A percentile compares a stretch with the other conserved stretches of the same genome.
phyloP scores from a whole-genome alignment of 129 eudicot species.

The Glebionis coronaria region DNA sequence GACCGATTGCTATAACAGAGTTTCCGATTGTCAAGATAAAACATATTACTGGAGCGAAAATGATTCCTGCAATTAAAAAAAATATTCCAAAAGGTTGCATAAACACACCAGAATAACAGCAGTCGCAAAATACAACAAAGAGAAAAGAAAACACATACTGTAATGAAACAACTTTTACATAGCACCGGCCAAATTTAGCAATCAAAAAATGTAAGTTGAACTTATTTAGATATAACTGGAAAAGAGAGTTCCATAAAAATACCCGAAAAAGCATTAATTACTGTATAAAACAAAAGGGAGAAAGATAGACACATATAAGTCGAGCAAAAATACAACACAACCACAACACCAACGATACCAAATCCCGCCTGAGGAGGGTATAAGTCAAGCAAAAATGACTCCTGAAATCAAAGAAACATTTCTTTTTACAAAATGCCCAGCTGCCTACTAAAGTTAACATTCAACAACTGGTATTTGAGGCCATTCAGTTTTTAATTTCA shows the following conservation, averaged over 20 bases:
- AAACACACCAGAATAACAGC: neutral
- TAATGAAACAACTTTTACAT: slow-evolving; percentile 11
- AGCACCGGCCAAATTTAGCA: slow-evolving; percentile 5
- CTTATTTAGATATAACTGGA: slow-evolving; percentile 1
- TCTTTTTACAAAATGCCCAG: too few relatives aligned
- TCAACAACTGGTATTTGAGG: too few relatives aligned
- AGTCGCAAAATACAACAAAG: slow-evolving; percentile 41
- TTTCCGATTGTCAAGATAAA: slow-evolving; percentile 57
- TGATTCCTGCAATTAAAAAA: slow-evolving; percentile 28
- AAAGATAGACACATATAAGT: neutral
- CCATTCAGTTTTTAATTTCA: too few relatives aligned
- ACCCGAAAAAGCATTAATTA: slow-evolving; percentile 7
- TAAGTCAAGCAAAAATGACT: neutral
- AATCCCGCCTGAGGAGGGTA: too few relatives aligned
- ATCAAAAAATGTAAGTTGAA: slow-evolving; percentile 3
- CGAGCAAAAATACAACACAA: too few relatives aligned
- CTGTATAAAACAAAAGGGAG: neutral
- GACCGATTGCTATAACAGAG: slow-evolving; percentile 70
- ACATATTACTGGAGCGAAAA: slow-evolving; percentile 68
- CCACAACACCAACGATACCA: too few relatives aligned
- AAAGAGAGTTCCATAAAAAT: slow-evolving; percentile 11
- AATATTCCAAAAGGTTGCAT: neutral
- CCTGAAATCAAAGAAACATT: too few relatives aligned
- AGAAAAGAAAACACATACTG: slow-evolving; percentile 36
- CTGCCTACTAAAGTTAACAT: too few relatives aligned